Base-by-base conservation (phyloP, 768 basidiomycete species). In the Cyclocybe cylindracea region DNA sequence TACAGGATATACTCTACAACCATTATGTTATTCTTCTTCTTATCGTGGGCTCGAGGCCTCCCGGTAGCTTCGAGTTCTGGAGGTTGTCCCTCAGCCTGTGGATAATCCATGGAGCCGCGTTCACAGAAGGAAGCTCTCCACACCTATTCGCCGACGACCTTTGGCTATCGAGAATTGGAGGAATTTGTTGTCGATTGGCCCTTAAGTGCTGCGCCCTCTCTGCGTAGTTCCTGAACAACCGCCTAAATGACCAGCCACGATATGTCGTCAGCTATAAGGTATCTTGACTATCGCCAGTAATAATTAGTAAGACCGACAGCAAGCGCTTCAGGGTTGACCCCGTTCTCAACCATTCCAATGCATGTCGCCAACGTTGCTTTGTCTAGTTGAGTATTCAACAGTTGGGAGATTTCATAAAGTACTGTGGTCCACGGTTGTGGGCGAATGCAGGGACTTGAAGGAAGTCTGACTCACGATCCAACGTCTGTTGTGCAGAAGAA, bases 351-450 rank as follows among this genome's bases (percentile, higher is more conserved):
- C 87, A 96, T 86, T 37, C 86, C 81, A 18, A 96, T 85, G 66
- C 94, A 96, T 19, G 89, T 94, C 34, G 89, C 91, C n/a, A 96
- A 80, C 2, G 91, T 91, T 64, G 93, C 89, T 61, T 89, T 91
- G 72, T 95, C 92, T 38, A 96, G 78, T 51, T 87, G 83, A 0
- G 94, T 94, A 56, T 94, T 89, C 44, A 96, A 71, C 41, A 95
- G 70, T 70, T 94, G 91, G 14, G 94, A 93, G 49, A 96, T 89
- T 53, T 94, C 92, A 62, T 86, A 80, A 19, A 96, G 77, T 56
- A 89, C 94, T 96, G 57, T 45, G 6, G 16, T 43, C 24, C n/a
- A 33, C 34, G 38, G 58, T 14, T 55, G 45, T 13, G 10, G 6
- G 31, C 31, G 16, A 19, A n/a, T 3, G 29, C 33, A 29, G 10